Conservation (phyloP, 176 grass and related monocot genomes). For the Avena insularis region DNA sequence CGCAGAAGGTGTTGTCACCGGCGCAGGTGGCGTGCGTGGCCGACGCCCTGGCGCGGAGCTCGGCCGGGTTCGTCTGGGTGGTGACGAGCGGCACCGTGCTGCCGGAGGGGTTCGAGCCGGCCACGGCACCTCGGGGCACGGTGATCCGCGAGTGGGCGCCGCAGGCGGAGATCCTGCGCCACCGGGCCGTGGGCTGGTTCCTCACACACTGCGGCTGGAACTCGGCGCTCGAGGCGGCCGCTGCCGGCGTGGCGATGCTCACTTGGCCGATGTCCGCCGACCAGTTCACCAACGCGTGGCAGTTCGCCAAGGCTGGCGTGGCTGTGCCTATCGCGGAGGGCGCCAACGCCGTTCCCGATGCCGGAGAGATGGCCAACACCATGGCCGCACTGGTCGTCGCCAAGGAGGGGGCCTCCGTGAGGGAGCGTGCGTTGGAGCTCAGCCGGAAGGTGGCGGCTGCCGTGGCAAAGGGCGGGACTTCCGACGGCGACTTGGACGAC, state of each 20-base stretch:
- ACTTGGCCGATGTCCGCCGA: constrained; percentile 68
- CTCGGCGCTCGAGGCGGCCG: constrained; percentile 54
- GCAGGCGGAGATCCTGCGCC: constrained; percentile 57
- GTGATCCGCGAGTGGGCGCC: constrained; percentile 59
- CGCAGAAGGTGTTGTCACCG: constrained; percentile 38
- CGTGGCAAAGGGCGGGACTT: constrained; percentile 51
- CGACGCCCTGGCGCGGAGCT: constrained; percentile 49
- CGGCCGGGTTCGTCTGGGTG: constrained; percentile 58
- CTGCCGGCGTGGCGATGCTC: constrained; percentile 57
- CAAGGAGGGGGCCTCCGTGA: constrained; percentile 12
- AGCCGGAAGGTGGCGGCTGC: constrained; percentile 26
- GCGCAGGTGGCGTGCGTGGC: constrained; percentile 48
- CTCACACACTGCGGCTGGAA: constrained; percentile 72
- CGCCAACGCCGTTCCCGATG: constrained; percentile 38
- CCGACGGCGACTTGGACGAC: constrained; percentile 34
- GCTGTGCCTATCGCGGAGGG: constrained; percentile 51
- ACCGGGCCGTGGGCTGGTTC: constrained; percentile 59
- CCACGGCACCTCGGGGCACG: constrained; percentile 35
- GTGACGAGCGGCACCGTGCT: constrained; percentile 20
- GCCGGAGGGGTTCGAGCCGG: constrained; percentile 47
- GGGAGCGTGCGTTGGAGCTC: constrained; percentile 42
- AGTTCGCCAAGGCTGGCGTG: constrained; percentile 48
- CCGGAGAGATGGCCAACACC: constrained; percentile 3
- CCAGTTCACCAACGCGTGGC: constrained; percentile 59
- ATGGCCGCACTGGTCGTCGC: constrained; percentile 26